phyloP scores from a whole-genome alignment of 306 rosid species.

The Malus asiatica region DNA sequence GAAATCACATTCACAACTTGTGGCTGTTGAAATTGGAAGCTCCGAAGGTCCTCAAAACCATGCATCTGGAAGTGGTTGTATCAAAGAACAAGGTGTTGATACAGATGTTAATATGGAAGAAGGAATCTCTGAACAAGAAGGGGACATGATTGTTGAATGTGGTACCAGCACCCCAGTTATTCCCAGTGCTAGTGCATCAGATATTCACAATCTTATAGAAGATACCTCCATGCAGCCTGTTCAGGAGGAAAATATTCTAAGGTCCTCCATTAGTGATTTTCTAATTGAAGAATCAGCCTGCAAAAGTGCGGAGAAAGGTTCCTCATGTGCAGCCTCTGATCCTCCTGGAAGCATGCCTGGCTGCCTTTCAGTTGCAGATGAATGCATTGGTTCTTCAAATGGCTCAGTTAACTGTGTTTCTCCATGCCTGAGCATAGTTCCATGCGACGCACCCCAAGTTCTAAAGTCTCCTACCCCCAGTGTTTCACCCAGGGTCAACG shows the following conservation, averaged over 20 bases:
- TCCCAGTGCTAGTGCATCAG: conserved; percentile 10
- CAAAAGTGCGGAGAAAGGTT: conserved; percentile 18
- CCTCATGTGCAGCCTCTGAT: conserved; percentile 28
- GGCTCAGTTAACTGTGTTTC: conserved; percentile 40
- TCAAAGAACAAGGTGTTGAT: conserved; percentile 24
- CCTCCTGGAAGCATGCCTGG: conserved; percentile 30
- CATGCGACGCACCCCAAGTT: conserved; percentile 42
- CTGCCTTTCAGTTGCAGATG: conserved; percentile 31
- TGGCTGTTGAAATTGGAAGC: conserved; percentile 17
- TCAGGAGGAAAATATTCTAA: conserved; percentile 19
- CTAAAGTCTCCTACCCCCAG: conserved; percentile 84
- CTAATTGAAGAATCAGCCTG: conserved; percentile 35
- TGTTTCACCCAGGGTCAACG: conserved; percentile 72
- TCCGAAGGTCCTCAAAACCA: conserved; percentile 5
- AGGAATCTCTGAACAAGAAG: conserved; percentile 34
- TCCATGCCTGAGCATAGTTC: conserved; percentile 49
- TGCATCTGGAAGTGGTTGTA: conserved; percentile 13
- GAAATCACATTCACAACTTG: conserved; percentile 13
- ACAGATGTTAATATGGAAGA: conserved; percentile 51
- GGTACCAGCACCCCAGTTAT: conserved; percentile 2
- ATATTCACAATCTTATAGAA: conserved; percentile 15
- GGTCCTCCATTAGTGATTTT: conserved; percentile 30
- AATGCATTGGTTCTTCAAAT: conserved; percentile 29
- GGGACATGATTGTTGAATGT: conserved; percentile 27
- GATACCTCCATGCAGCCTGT: conserved; percentile 19